phyloP scores from a whole-genome alignment of 1,139 yeast genomes.

The Debaryomyces coudertii region DNA sequence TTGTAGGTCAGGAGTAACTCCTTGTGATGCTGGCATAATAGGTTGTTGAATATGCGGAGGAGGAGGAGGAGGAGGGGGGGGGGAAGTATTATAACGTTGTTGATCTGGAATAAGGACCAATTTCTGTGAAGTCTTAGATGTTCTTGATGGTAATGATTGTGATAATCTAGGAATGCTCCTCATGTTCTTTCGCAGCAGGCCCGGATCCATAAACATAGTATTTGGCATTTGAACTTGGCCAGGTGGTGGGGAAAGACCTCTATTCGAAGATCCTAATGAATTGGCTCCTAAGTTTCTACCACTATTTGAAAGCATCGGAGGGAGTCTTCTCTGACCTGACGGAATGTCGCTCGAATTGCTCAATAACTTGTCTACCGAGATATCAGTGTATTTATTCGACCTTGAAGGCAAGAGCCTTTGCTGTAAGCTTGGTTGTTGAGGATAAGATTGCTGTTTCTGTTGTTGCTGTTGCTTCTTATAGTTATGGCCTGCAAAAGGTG shows the following conservation, averaged over 20 bases:
- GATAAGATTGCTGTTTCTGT: slow-evolving; percentile 21
- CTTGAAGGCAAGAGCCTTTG: slow-evolving; percentile 34
- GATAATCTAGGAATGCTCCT: slow-evolving; percentile 58
- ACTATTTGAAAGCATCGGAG: slow-evolving; percentile 29
- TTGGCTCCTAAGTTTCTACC: not conserved
- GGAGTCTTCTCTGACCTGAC: slow-evolving; percentile 64
- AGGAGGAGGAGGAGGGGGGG: slow-evolving; percentile 25
- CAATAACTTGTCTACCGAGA: slow-evolving; percentile 70
- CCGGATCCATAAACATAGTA: not conserved
- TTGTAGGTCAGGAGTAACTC: slow-evolving; percentile 26
- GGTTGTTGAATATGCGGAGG: slow-evolving; percentile 20
- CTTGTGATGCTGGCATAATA: slow-evolving; percentile 9
- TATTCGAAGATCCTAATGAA: slow-evolving; percentile 9
- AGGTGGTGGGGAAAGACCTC: slow-evolving; percentile 14
- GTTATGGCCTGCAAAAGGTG: slow-evolving; percentile 82
- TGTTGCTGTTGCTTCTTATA: slow-evolving; percentile 43
- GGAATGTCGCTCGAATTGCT: slow-evolving; percentile 85
- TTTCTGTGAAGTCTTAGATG: slow-evolving; percentile 83
- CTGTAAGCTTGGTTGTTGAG: slow-evolving; percentile 20
- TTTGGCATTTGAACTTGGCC: slow-evolving; percentile 12
- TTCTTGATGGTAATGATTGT: slow-evolving; percentile 77
- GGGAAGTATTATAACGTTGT: slow-evolving; percentile 19
- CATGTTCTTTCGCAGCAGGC: slow-evolving; percentile 30
- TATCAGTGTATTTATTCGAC: slow-evolving; percentile 60
- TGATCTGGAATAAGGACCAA: slow-evolving; percentile 85